Evolutionary conservation across 1,139 yeast species (phyloP).

Genomic region (Hyphopichia khmerensis): DNA sequence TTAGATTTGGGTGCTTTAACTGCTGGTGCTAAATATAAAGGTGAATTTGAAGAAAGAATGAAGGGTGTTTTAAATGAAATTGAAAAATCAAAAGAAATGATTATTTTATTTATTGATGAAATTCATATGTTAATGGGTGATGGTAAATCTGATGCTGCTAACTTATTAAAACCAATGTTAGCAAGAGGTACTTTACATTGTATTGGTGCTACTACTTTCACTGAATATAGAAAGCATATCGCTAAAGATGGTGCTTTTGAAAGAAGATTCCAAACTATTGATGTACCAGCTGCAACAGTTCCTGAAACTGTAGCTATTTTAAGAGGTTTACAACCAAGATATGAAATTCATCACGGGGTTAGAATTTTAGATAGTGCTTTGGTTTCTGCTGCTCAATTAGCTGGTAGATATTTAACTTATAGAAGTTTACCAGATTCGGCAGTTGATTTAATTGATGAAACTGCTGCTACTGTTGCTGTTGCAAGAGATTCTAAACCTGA

Average conservation of each 20-base stretch:
- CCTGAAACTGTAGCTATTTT: conserved; percentile 93
- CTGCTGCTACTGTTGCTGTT: conserved; percentile 97
- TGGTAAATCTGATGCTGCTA: conserved; percentile 92
- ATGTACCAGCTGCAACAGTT: conserved; percentile 90
- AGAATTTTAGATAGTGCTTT: conserved; percentile 93
- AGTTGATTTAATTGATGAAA: conserved; percentile 92
- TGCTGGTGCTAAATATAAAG: conserved; percentile 98
- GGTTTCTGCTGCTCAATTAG: conserved; percentile 93
- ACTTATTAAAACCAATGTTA: conserved; percentile 91
- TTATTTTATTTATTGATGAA: conserved; percentile 90
- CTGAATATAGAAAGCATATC: conserved; percentile 88
- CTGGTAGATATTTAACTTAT: conserved; percentile 91
- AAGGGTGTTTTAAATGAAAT: conserved; percentile 95
- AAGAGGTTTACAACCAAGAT: conserved; percentile 93
- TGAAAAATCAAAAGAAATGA: conserved; percentile 82
- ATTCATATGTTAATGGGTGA: conserved; percentile 99
- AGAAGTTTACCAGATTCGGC: conserved; percentile 98
- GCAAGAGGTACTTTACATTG: conserved; percentile 96
- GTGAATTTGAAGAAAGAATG: conserved; percentile 97
- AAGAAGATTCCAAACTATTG: conserved; percentile 96
- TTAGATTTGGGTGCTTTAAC: conserved; percentile 93
- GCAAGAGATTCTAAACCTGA: conserved; percentile 98
- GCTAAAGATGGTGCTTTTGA: conserved; percentile 99
- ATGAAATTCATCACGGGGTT: conserved; percentile 97
- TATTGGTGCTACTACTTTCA: conserved; percentile 96